A percentile compares a stretch with the other conserved stretches of the same genome.
These are phyloP conservation scores for Penicillium decumbens DNA, from an alignment of 2,329 filamentous ascomycete genomes.

Conservation along the genomic window DNA sequence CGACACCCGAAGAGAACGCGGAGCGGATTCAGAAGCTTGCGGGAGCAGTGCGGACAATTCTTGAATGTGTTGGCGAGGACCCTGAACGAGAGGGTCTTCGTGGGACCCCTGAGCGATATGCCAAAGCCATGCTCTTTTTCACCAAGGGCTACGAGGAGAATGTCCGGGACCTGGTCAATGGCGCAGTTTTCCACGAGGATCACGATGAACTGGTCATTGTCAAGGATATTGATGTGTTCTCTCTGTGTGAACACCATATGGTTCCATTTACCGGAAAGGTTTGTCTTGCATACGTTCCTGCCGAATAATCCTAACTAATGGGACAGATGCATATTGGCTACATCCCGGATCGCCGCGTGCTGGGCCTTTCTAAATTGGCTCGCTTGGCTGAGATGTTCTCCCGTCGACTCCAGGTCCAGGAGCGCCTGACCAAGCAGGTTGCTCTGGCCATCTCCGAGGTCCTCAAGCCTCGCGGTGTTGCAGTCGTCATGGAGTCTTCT, in stretches of 20 bases:
- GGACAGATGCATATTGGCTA: conserved; percentile 96
- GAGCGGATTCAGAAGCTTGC: conserved; percentile 57
- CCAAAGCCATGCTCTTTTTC: conserved; percentile 91
- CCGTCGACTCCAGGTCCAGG: conserved; percentile 88
- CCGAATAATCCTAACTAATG: conserved; percentile 12
- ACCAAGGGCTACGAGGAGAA: conserved; percentile 98
- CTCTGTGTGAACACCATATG: conserved; percentile 92
- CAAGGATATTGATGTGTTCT: conserved; percentile 94
- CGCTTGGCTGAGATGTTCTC: conserved; percentile 97
- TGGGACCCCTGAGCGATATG: conserved; percentile 77
- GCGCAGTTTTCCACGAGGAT: conserved; percentile 91
- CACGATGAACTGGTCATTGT: conserved; percentile 98
- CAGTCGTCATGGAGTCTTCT: conserved; percentile 93
- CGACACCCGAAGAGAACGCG: conserved; percentile 55
- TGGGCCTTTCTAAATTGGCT: conserved; percentile 91
- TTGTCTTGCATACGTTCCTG: conserved; percentile 20
- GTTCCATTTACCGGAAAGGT: conserved; percentile 96
- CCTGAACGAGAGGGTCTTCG: conserved; percentile 60
- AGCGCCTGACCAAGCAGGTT: conserved; percentile 92
- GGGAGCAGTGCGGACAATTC: conserved; percentile 58
- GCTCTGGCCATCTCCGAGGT: conserved; percentile 91
- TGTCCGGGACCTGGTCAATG: conserved; percentile 82
- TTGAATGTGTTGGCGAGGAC: conserved; percentile 64
- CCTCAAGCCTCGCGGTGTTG: conserved; percentile 87
- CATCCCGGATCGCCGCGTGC: conserved; percentile 84